These are phyloP conservation scores for Micromonas commoda DNA, from an alignment of 139 green algal genomes.

Conservation along the genomic window DNA sequence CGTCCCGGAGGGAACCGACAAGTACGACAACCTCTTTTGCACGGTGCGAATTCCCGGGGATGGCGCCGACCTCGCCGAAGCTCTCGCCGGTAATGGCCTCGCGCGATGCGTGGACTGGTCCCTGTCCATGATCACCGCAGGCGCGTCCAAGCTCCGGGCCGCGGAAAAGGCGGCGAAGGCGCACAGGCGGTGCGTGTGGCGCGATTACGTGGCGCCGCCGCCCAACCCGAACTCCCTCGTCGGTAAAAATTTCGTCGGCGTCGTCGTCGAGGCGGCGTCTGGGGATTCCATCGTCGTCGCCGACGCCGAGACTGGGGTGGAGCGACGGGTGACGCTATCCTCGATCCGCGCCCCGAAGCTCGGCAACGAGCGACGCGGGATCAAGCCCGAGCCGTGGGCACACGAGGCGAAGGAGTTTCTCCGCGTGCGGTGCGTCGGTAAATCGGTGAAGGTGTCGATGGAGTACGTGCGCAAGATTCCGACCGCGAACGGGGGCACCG, in stretches of 20 bases:
- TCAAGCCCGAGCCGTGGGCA: slow-evolving; percentile 65
- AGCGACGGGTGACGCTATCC: slow-evolving; percentile 75
- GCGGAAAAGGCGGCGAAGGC: slow-evolving; percentile 76
- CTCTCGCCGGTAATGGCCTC: slow-evolving; percentile 51
- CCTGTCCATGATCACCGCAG: slow-evolving; percentile 49
- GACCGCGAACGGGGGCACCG: not conserved
- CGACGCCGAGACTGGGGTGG: slow-evolving; percentile 55
- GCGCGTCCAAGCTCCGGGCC: slow-evolving; percentile 60
- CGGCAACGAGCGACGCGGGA: slow-evolving; percentile 50
- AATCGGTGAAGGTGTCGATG: slow-evolving; percentile 62
- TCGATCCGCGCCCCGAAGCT: slow-evolving; percentile 74
- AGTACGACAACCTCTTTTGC: slow-evolving; percentile 77
- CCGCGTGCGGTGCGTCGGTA: slow-evolving; percentile 50
- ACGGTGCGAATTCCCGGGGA: slow-evolving; percentile 52
- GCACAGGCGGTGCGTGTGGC: slow-evolving; percentile 63
- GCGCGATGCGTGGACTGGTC: slow-evolving; percentile 72
- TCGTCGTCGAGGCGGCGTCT: slow-evolving; percentile 80
- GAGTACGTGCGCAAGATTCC: slow-evolving; percentile 93
- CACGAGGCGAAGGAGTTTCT: slow-evolving; percentile 86
- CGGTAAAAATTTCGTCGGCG: slow-evolving; percentile 42
- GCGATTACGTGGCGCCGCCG: slow-evolving; percentile 62
- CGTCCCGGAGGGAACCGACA: slow-evolving; percentile 79
- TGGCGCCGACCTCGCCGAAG: slow-evolving; percentile 55
- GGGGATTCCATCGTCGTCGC: slow-evolving; percentile 84
- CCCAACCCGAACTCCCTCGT: slow-evolving; percentile 38